Conservation (phyloP, 768 basidiomycete genomes). For the Lactarius vividus region DNA sequence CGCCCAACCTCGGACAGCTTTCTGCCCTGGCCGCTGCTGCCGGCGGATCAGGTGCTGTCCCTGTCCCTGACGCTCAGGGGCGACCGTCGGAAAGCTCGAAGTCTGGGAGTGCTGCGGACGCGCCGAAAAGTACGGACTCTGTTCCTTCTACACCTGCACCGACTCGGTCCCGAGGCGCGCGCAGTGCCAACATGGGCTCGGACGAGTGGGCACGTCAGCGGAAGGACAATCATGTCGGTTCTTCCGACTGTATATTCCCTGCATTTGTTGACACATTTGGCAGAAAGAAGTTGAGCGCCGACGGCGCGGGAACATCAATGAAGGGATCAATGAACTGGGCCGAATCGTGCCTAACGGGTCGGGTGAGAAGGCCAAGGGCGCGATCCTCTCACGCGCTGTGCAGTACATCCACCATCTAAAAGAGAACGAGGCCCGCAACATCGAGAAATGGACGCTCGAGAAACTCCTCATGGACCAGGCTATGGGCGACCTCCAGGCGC, state of each 20-base stretch:
- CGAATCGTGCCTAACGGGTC: conserved; percentile 85
- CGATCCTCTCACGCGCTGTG: conserved; percentile 83
- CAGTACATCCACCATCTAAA: conserved; percentile 91
- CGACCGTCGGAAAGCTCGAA: conserved; percentile 25
- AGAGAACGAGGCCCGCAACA: conserved; percentile 86
- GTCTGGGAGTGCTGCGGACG: conserved; percentile 18
- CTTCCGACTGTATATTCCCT: neutral
- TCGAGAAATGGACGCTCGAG: conserved; percentile 92
- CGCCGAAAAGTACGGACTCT: conserved; percentile 2
- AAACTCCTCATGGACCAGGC: conserved; percentile 91
- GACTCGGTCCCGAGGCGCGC: conserved; percentile 43
- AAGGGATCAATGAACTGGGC: conserved; percentile 90
- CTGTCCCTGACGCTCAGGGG: conserved; percentile 7
- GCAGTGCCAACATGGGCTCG: conserved; percentile 61
- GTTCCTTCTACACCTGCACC: conserved; percentile 31
- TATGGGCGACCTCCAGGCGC: conserved; percentile 81
- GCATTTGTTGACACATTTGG: conserved; percentile 8
- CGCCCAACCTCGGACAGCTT: conserved; percentile 60
- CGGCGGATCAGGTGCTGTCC: conserved; percentile 11
- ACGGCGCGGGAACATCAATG: conserved; percentile 92
- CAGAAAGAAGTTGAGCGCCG: conserved; percentile 99
- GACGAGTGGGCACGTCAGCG: conserved; percentile 79
- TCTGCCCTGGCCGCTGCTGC: conserved; percentile 38
- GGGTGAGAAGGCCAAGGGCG: conserved; percentile 87
- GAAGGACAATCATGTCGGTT: conserved; percentile 77